These are phyloP conservation scores for Hypoxylon fragiforme DNA, from an alignment of 495 filamentous ascomycete species.

Conservation along the genomic window DNA sequence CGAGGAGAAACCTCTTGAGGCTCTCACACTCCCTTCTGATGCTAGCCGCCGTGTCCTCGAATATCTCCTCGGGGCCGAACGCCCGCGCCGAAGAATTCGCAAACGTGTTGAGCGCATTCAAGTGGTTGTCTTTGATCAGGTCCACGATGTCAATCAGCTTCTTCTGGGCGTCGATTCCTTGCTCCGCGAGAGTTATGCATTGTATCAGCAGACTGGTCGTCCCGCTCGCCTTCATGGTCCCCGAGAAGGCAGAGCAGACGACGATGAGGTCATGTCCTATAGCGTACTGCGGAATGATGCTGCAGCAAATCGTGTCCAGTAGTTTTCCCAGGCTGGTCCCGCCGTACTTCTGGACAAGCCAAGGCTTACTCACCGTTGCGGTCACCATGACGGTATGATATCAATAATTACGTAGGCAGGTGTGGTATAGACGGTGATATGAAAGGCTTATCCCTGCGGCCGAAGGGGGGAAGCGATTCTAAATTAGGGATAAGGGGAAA, in stretches of 20 bases:
- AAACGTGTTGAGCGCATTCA: slow-evolving; percentile 31
- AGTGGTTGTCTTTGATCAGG: slow-evolving; percentile 40
- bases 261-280: slow-evolving; percentile 39
- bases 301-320: slow-evolving; percentile 40
- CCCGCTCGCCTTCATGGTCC: slow-evolving; percentile 38
- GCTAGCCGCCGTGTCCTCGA: slow-evolving; percentile 24
- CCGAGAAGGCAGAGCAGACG: slow-evolving; percentile 41
- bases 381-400: slow-evolving; percentile 19
- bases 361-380: slow-evolving; percentile 33
- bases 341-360: slow-evolving; percentile 51
- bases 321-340: slow-evolving; percentile 48
- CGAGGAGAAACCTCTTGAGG: slow-evolving; percentile 39
- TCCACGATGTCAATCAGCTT: slow-evolving; percentile 40
- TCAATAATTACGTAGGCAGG: too few species aligned
- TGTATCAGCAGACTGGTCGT: slow-evolving; percentile 43
- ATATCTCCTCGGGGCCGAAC: slow-evolving; percentile 14
- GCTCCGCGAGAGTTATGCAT: slow-evolving; percentile 40
- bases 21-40: slow-evolving; percentile 44
- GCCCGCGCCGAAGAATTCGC: slow-evolving; percentile 7
- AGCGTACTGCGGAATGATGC: slow-evolving; percentile 42
- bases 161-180: slow-evolving; percentile 29
- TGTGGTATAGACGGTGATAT: too few species aligned
- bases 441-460: too few species aligned
- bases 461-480: too few species aligned
- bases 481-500: too few species aligned